A percentile compares a stretch with the other conserved stretches of the same genome.
phyloP scores from a whole-genome alignment of 345 rosid genomes.

The Cardamine chenopodiifolia region DNA sequence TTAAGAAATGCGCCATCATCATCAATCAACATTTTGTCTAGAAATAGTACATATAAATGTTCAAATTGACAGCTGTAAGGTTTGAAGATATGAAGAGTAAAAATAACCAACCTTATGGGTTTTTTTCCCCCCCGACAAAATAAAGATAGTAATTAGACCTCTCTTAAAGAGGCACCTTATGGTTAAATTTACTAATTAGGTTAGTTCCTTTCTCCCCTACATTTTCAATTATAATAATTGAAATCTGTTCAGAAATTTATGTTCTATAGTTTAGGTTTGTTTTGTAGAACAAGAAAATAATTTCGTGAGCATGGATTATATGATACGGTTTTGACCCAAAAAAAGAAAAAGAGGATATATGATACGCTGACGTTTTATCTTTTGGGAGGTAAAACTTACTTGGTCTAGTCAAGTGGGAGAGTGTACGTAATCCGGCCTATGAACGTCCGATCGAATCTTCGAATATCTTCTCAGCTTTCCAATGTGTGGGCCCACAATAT shows the following conservation, averaged over 20 bases:
- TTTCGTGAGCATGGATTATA: not conserved
- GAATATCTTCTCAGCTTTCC: constrained; percentile 28
- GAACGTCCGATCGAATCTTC: constrained; percentile 26
- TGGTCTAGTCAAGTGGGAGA: constrained; percentile 23
- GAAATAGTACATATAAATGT: not conserved
- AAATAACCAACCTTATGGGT: not conserved
- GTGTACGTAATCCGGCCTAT: constrained; percentile 7
- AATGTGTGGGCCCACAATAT: constrained; percentile 27
- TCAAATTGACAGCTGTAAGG: not conserved
- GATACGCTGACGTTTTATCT: not conserved
- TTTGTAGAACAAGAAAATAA: not conserved
- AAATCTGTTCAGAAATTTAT: not conserved
- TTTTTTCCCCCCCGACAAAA: not conserved
- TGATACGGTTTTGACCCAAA: too few relatives aligned
- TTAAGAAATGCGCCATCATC: constrained; percentile 6
- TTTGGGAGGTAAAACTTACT: not conserved
- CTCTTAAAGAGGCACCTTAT: not conserved
- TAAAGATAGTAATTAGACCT: not conserved
- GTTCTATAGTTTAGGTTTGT: not conserved
- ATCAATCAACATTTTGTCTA: not conserved
- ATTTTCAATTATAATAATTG: not conserved
- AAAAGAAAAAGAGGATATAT: not conserved
- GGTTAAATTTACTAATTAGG: not conserved
- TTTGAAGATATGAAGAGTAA: not conserved
- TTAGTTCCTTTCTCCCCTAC: not conserved